phyloP scores from a whole-genome alignment of 768 basidiomycete species.

The Lentinula sp. region DNA sequence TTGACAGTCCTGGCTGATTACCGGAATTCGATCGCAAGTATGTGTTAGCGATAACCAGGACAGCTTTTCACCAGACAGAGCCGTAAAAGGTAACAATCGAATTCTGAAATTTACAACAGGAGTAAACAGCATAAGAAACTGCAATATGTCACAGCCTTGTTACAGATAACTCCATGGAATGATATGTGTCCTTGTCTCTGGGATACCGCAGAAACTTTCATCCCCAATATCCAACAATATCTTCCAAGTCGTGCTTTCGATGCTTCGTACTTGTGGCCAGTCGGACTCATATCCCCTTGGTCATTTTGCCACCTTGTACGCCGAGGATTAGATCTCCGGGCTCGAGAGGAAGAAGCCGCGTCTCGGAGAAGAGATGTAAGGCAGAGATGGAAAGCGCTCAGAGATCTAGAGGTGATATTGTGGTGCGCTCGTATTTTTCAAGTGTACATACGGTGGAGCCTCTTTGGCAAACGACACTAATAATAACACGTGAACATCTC shows the following conservation, averaged over 20 bases:
- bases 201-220: not conserved
- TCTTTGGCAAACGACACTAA: no score
- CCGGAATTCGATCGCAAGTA: not conserved
- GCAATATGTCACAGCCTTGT: not conserved
- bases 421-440: no score
- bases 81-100: not conserved
- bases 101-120: not conserved
- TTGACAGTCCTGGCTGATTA: not conserved
- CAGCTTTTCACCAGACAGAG: not conserved
- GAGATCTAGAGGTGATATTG: slow-evolving; percentile 1
- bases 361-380: slow-evolving; percentile 28
- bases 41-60: not conserved
- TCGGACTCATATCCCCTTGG: slow-evolving; percentile 7
- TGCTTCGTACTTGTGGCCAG: slow-evolving; percentile 1
- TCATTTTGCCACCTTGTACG: slow-evolving; percentile 13
- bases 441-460: no score
- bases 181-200: not conserved
- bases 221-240: not conserved
- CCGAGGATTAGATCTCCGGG: slow-evolving; percentile 25
- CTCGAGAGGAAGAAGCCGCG: slow-evolving; percentile 18
- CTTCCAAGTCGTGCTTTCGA: slow-evolving; percentile 7
- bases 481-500: slow-evolving; percentile 24
- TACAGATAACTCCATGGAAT: not conserved
- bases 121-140: not conserved
- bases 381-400: slow-evolving; percentile 19